phyloP scores from a whole-genome alignment of 2,329 filamentous ascomycete genomes.

The Diplodia seriata region DNA sequence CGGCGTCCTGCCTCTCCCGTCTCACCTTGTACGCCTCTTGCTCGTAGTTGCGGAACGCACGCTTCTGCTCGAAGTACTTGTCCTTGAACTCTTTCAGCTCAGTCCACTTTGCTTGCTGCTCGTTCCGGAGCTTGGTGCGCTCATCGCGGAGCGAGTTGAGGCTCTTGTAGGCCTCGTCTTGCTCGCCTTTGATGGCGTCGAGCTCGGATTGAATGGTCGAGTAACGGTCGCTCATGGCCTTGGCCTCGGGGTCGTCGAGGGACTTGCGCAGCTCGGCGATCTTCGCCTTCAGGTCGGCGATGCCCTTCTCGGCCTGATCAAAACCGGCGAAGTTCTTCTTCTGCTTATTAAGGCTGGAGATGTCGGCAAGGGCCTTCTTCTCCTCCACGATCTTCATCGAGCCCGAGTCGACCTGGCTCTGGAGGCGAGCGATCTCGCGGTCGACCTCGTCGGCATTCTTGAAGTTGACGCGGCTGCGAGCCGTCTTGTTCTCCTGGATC shows the following conservation, averaged over 20 bases:
- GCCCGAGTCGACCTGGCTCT: constrained; percentile 85
- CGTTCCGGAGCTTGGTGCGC: constrained; percentile 79
- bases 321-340: constrained; percentile 90
- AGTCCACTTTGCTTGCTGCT: constrained; percentile 85
- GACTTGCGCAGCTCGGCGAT: constrained; percentile 88
- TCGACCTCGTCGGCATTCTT: constrained; percentile 90
- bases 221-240: constrained; percentile 87
- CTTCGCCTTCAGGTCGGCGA: constrained; percentile 84
- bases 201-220: constrained; percentile 85
- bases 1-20: constrained; percentile 79
- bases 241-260: constrained; percentile 89
- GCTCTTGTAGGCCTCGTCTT: constrained; percentile 89
- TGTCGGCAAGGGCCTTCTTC: constrained; percentile 87
- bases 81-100: constrained; percentile 89
- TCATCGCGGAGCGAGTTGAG: constrained; percentile 84
- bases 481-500: constrained; percentile 84
- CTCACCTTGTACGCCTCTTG: constrained; percentile 78
- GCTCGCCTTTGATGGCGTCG: constrained; percentile 87
- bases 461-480: constrained; percentile 80
- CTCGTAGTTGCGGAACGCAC: constrained; percentile 84
- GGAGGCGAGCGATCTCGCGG: constrained; percentile 77
- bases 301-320: constrained; percentile 84
- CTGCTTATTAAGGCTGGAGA: constrained; percentile 82
- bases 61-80: constrained; percentile 80
- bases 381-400: constrained; percentile 96